phyloP scores from a whole-genome alignment of 441 rosid genomes.

The Cnidoscolus chayamansa region DNA sequence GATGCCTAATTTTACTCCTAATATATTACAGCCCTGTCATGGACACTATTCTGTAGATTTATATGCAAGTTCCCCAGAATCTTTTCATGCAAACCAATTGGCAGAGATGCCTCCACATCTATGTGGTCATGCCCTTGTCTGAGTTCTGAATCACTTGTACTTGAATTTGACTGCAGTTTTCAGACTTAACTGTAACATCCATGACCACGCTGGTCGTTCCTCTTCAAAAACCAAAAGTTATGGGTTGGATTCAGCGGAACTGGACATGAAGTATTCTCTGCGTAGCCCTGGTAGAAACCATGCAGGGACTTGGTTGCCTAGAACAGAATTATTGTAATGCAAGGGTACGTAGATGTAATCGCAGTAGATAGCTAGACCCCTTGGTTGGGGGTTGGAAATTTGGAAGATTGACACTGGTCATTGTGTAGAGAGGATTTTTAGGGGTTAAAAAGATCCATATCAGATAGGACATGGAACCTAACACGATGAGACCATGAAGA shows the following conservation, averaged over 20 bases:
- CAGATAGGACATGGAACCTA: not conserved
- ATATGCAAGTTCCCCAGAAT: not conserved
- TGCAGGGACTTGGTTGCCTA: constrained; percentile 17
- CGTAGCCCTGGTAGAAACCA: constrained; percentile 25
- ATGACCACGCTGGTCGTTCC: not conserved
- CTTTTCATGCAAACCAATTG: constrained; percentile 14
- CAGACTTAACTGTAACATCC: constrained; percentile 13
- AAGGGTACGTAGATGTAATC: constrained; percentile 13
- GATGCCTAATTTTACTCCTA: too few species aligned
- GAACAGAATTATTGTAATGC: not conserved
- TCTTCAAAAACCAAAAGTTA: not conserved
- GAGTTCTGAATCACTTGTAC: constrained; percentile 15
- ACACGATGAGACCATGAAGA: constrained; percentile 10
- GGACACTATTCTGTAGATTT: constrained; percentile 2
- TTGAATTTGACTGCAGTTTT: constrained; percentile 10
- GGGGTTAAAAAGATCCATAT: constrained; percentile 19
- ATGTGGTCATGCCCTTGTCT: constrained; percentile 14
- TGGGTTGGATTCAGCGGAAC: constrained; percentile 6
- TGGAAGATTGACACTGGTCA: constrained; percentile 2
- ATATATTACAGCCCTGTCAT: not conserved
- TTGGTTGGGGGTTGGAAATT: constrained; percentile 28
- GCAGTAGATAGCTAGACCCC: constrained; percentile 12
- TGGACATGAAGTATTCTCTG: not conserved
- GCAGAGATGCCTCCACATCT: constrained; percentile 9
- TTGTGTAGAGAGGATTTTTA: constrained; percentile 18